phyloP scores from a whole-genome alignment of 2,329 filamentous ascomycete species.

The Pseudogymnoascus sp. region DNA sequence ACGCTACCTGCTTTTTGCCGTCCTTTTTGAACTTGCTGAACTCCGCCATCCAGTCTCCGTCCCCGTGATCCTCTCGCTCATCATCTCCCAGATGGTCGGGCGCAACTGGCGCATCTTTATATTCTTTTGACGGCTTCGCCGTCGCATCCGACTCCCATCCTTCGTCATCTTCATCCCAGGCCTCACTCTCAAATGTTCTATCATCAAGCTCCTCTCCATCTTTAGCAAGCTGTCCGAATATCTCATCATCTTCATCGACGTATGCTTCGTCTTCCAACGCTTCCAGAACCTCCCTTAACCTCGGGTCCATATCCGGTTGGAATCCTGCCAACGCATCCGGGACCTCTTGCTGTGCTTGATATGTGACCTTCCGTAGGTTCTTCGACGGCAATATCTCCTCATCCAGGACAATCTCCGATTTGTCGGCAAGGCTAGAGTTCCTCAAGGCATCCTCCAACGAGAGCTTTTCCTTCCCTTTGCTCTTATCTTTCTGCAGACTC shows the following conservation, averaged over 20 bases:
- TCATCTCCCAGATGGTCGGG: constrained; percentile 41
- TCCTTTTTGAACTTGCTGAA: constrained; percentile 94
- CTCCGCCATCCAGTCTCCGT: constrained; percentile 82
- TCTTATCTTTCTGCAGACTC: constrained; percentile 50
- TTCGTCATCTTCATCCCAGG: constrained; percentile 58
- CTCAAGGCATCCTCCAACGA: constrained; percentile 75
- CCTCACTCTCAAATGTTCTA: constrained; percentile 67
- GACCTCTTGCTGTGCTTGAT: constrained; percentile 87
- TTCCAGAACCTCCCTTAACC: constrained; percentile 82
- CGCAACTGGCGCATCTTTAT: constrained; percentile 31
- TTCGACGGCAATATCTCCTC: constrained; percentile 72
- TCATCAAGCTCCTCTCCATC: constrained; percentile 67
- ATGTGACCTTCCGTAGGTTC: constrained; percentile 67
- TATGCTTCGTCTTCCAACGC: constrained; percentile 93
- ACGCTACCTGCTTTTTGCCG: constrained; percentile 42
- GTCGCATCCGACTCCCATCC: constrained; percentile 96
- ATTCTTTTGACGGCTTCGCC: constrained; percentile 60
- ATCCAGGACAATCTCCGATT: constrained; percentile 54
- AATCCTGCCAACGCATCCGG: constrained; percentile 89
- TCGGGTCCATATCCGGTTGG: constrained; percentile 95
- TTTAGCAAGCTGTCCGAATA: constrained; percentile 67
- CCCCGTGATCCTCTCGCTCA: constrained; percentile 51
- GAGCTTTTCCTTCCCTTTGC: constrained; percentile 67
- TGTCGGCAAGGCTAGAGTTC: constrained; percentile 47
- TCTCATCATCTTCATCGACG: constrained; percentile 73